A percentile compares a stretch with the other conserved stretches of the same genome.
Evolutionary conservation across 78 protist genomes (phyloP).

Genomic region (Dictyostelium capitatum): DNA sequence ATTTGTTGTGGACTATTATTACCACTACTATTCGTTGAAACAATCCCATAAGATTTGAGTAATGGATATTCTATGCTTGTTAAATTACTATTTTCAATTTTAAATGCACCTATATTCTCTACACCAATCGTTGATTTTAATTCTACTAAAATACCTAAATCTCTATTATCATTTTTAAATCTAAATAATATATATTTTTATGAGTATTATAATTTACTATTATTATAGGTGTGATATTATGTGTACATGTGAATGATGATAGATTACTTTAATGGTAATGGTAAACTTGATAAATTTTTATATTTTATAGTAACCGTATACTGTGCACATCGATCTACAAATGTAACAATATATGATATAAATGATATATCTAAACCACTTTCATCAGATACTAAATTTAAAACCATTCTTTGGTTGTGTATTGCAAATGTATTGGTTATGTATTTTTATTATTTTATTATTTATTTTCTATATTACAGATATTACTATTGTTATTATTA

Average conservation of each 20-base stretch:
- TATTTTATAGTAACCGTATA: conserved; percentile 30
- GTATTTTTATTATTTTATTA: too few relatives aligned
- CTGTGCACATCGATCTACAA: conserved; percentile 65
- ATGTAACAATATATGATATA: conserved; percentile 25
- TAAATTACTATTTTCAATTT: background rate
- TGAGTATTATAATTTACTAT: background rate
- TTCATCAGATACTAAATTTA: conserved; percentile 19
- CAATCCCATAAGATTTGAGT: background rate
- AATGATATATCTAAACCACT: conserved; percentile 58
- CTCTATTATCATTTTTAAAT: conserved; percentile 50
- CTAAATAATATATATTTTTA: background rate
- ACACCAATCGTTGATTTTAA: conserved; percentile 40
- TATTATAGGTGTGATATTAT: background rate
- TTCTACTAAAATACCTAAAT: conserved; percentile 38
- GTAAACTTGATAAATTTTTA: conserved; percentile 58
- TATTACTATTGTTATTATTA: conserved; percentile 11
- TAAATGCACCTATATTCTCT: background rate
- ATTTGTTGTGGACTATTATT: background rate
- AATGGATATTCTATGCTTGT: background rate
- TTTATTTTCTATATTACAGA: conserved; percentile 12
- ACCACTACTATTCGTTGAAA: background rate
- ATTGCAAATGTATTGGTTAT: background rate
- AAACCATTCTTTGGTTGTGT: conserved; percentile 3
- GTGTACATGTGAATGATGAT: too few relatives aligned
- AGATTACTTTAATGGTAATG: conserved; percentile 37